Evolutionary conservation across 1,139 yeast species (phyloP).

Genomic region (Debaryomyces robertsiae): DNA sequence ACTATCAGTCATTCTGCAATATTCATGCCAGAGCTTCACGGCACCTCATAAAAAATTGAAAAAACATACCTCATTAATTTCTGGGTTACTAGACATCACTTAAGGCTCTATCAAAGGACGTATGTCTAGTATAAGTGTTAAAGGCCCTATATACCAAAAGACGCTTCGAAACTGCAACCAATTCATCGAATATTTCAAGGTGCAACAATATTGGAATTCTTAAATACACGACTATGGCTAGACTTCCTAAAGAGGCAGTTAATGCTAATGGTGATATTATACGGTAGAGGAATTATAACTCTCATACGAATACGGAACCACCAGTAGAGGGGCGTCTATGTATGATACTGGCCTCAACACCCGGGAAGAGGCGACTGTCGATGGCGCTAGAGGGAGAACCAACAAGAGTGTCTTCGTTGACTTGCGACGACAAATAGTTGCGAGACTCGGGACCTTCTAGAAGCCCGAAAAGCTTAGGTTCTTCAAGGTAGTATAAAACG

Average conservation of each 20-base stretch:
- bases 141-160: conserved; percentile 2
- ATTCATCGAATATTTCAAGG: conserved; percentile 12
- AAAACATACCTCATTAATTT: conserved; percentile 3
- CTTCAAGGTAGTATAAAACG: conserved; percentile 45
- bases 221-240: conserved; percentile 1
- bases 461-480: conserved; percentile 1
- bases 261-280: conserved; percentile 1
- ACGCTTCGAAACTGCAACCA: conserved; percentile 8
- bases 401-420: not conserved
- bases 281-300: conserved; percentile 5
- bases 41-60: not conserved
- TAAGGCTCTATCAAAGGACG: not conserved
- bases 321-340: conserved; percentile 20
- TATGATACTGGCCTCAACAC: not conserved
- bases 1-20: not conserved
- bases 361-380: not conserved
- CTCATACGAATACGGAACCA: conserved; percentile 19
- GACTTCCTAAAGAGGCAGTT: conserved; percentile 2
- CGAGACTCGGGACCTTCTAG: not conserved
- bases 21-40: not conserved
- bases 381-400: not conserved
- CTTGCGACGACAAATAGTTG: conserved; percentile 1
- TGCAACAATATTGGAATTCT: conserved; percentile 15
- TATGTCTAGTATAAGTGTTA: not conserved
- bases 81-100: conserved; percentile 4